Conservation (phyloP, 495 filamentous ascomycete species). For the Ascodesmis nigricans region DNA sequence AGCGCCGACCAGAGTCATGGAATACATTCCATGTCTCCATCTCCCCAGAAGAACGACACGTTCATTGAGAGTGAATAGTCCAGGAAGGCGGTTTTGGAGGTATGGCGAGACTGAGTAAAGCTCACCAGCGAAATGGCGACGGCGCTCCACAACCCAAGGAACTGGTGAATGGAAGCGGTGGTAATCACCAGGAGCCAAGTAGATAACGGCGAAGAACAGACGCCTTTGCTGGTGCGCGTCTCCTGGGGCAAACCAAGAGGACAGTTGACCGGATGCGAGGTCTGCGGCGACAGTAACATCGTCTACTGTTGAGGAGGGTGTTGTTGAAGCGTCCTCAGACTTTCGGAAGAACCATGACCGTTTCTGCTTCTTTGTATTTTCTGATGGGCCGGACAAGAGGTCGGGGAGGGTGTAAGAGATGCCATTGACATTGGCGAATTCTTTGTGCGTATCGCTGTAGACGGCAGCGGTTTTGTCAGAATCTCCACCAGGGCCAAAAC, state of each 20-base stretch:
- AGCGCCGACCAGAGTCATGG: constrained; percentile 81
- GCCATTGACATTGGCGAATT: constrained; percentile 89
- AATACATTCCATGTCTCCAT: constrained; percentile 96
- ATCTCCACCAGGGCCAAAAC: constrained; percentile 6
- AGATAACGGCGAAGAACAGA: constrained; percentile 90
- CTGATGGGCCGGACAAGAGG: constrained; percentile 52
- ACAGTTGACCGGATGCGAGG: constrained; percentile 36
- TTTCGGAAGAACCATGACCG: too few relatives aligned
- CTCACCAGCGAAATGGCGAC: constrained; percentile 91
- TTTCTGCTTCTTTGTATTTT: constrained; percentile 18
- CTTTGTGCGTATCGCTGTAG: constrained; percentile 47
- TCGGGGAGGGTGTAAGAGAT: constrained; percentile 88
- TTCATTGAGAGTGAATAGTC: constrained; percentile 91
- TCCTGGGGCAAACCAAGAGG: constrained; percentile 7
- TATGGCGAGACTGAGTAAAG: constrained; percentile 89
- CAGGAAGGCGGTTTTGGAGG: constrained; percentile 71
- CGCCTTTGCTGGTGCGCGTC: constrained; percentile 5
- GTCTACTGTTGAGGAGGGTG: constrained; percentile 44
- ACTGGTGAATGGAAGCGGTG: constrained; percentile 92
- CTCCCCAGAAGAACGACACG: constrained; percentile 79
- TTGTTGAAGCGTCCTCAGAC: constrained; percentile 38
- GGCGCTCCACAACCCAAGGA: constrained; percentile 76
- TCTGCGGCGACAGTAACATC: constrained; percentile 56
- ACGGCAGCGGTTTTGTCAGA: constrained; percentile 32
- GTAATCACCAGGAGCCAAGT: constrained; percentile 96